Evolutionary conservation across 2,329 filamentous ascomycete genomes (phyloP).

Genomic region (Alternaria novae-zelandiae): DNA sequence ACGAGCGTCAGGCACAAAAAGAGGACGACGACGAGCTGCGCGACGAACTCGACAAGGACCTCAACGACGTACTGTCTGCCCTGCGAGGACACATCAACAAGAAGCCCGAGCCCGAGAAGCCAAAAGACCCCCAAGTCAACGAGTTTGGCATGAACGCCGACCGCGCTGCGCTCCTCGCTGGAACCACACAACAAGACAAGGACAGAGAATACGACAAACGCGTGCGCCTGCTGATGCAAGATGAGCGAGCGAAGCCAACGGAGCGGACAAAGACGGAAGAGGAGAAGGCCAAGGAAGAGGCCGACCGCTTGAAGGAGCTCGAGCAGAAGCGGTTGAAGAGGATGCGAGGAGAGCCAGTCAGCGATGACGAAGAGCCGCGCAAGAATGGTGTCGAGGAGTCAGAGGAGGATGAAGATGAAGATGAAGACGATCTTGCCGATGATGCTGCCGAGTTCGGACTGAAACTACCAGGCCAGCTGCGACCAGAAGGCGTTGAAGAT

Average conservation of each 20-base stretch:
- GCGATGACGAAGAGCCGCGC: constrained; percentile 68
- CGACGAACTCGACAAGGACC: constrained; percentile 81
- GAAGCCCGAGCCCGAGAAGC: constrained; percentile 52
- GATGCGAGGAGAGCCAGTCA: constrained; percentile 84
- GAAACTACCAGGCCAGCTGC: constrained; percentile 59
- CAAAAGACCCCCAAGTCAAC: constrained; percentile 47
- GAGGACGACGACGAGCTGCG: constrained; percentile 92
- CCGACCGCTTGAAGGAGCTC: constrained; percentile 75
- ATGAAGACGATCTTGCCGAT: constrained; percentile 48
- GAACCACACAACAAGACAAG: constrained; percentile 68
- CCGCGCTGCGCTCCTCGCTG: constrained; percentile 65
- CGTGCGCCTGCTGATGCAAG: constrained; percentile 80
- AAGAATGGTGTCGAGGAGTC: constrained; percentile 40
- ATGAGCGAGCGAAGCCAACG: constrained; percentile 83
- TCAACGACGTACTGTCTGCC: constrained; percentile 76
- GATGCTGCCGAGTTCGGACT: constrained; percentile 69
- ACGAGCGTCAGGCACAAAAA: constrained; percentile 88
- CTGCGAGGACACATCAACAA: constrained; percentile 65
- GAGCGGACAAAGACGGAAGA: constrained; percentile 77
- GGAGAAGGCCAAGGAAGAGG: constrained; percentile 69
- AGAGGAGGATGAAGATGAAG: constrained; percentile 47
- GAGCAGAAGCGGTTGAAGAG: constrained; percentile 82
- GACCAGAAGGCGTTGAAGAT: constrained; percentile 69
- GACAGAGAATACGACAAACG: constrained; percentile 89
- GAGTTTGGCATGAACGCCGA: constrained; percentile 64